Percentiles rank a stretch among this genome's conserved stretches.
These are phyloP conservation scores for Nasturtium officinale DNA, from an alignment of 345 rosid species.

Conservation along the genomic window DNA sequence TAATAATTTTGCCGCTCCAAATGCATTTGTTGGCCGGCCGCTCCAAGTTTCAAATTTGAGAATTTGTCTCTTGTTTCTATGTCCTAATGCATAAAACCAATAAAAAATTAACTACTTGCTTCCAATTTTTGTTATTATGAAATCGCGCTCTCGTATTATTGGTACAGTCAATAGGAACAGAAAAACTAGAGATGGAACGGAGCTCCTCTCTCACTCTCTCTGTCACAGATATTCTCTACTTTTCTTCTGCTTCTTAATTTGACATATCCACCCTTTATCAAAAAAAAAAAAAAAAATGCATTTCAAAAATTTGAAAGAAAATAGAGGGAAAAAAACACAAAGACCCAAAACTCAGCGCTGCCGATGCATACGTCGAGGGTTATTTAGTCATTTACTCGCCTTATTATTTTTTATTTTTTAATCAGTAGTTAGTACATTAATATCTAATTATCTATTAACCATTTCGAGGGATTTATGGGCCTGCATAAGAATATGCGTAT, in stretches of 20 bases:
- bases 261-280: not conserved
- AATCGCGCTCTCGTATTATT: not conserved
- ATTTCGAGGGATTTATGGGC: not conserved
- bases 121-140: not conserved
- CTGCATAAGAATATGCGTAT: not conserved
- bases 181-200: slow-evolving; percentile 18
- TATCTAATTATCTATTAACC: no score
- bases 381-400: slow-evolving; percentile 12
- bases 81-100: slow-evolving; percentile 25
- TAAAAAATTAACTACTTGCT: not conserved
- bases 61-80: not conserved
- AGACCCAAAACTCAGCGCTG: slow-evolving; percentile 15
- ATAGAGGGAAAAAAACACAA: not conserved
- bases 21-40: slow-evolving; percentile 23
- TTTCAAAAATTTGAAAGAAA: slow-evolving; percentile 1
- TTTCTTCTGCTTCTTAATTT: slow-evolving; percentile 8
- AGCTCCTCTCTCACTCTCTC: slow-evolving; percentile 9
- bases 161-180: not conserved
- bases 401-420: no score
- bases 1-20: slow-evolving; percentile 43
- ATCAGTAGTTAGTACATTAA: no score
- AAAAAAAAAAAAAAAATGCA: no score
- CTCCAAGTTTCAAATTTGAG: slow-evolving; percentile 32
- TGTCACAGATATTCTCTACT: slow-evolving; percentile 1
- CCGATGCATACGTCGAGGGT: slow-evolving; percentile 31